phyloP scores from a whole-genome alignment of 2,329 filamentous ascomycete genomes.

The Fusarium bactridioides region DNA sequence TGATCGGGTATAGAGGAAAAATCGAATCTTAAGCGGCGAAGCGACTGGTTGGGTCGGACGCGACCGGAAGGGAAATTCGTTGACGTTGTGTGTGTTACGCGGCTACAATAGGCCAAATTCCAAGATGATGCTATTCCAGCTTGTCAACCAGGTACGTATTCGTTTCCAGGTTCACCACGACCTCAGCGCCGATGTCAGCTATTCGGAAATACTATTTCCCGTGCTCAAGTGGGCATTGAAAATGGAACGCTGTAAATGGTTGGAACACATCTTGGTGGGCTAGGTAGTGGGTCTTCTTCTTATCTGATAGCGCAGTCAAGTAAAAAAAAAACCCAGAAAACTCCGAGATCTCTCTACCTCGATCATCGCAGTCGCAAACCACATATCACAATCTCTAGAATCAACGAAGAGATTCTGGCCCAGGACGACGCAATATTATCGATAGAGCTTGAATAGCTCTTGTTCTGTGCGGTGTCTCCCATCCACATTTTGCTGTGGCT shows the following conservation, averaged over 20 bases:
- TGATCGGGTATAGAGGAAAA: background rate
- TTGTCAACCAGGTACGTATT: constrained; percentile 36
- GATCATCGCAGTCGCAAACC: background rate
- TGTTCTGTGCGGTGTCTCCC: background rate
- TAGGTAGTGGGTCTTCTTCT: background rate
- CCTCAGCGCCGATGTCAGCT: background rate
- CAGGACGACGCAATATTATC: background rate
- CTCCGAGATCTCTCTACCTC: background rate
- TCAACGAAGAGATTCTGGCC: background rate
- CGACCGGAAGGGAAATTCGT: constrained; percentile 1
- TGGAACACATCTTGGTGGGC: background rate
- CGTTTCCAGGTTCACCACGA: background rate
- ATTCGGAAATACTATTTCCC: constrained; percentile 25
- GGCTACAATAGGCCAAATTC: constrained; percentile 29
- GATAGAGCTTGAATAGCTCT: background rate
- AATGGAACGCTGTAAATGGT: constrained; percentile 27
- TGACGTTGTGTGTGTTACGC: constrained; percentile 30
- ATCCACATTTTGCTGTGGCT: background rate
- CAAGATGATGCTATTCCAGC: constrained; percentile 38
- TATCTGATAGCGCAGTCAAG: background rate
- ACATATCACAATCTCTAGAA: background rate
- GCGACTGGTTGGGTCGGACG: background rate
- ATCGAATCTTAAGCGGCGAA: background rate
- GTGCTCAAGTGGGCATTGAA: background rate
- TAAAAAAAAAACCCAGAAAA: background rate